phyloP scores from a whole-genome alignment of 2,329 filamentous ascomycete species.

The Cladosporium halotolerans region DNA sequence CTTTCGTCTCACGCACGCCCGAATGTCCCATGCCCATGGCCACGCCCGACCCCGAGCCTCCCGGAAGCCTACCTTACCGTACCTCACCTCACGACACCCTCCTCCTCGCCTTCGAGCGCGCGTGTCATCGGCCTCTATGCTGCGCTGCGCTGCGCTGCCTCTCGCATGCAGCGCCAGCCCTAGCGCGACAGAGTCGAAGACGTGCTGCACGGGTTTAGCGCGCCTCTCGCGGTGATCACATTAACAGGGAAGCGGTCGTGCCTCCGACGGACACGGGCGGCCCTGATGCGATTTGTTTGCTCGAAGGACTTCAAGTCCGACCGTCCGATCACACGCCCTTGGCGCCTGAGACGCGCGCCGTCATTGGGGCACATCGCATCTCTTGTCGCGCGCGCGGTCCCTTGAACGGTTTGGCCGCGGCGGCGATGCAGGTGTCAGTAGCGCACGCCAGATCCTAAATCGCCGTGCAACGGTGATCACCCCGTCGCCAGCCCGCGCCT shows the following conservation, averaged over 20 bases:
- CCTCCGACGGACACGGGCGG: background rate
- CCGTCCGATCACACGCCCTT: slow-evolving; percentile 8
- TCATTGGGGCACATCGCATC: slow-evolving; percentile 4
- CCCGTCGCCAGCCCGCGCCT: background rate
- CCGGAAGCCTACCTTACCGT: too few species aligned
- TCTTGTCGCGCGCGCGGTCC: slow-evolving; percentile 1
- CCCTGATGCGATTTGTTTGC: slow-evolving; percentile 2
- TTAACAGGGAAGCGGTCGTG: background rate
- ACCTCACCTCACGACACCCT: too few species aligned
- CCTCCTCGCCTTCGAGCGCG: too few species aligned
- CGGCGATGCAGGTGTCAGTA: slow-evolving; percentile 11
- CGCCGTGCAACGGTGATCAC: slow-evolving; percentile 8
- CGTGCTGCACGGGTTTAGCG: slow-evolving; percentile 1
- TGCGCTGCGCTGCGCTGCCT: too few species aligned
- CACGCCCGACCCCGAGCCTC: too few species aligned
- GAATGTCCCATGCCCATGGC: too few species aligned
- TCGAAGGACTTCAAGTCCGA: background rate
- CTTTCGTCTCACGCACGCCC: too few species aligned
- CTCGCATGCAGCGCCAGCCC: background rate
- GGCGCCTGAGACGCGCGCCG: slow-evolving; percentile 1
- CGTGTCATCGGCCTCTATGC: too few species aligned
- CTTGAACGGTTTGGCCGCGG: slow-evolving; percentile 9
- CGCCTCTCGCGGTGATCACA: slow-evolving; percentile 5
- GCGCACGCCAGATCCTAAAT: slow-evolving; percentile 7
- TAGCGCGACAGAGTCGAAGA: slow-evolving; percentile 3